phyloP scores from a whole-genome alignment of 441 rosid genomes.

The Populus trichocarpa region DNA sequence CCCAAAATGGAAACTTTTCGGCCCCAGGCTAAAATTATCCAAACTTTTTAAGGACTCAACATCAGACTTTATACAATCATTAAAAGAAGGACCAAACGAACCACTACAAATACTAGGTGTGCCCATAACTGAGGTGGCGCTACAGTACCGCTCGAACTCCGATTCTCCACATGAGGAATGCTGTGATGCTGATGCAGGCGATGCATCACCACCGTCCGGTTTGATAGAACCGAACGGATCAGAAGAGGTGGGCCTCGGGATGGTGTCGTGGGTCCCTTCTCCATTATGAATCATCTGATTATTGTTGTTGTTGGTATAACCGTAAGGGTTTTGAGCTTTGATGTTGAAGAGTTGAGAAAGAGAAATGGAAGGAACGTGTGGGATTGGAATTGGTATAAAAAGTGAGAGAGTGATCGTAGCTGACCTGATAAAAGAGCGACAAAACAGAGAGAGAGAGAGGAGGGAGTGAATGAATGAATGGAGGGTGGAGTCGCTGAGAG shows the following conservation, averaged over 20 bases:
- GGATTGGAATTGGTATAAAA: background rate
- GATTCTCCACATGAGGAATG: constrained; percentile 86
- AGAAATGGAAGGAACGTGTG: background rate
- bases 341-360: background rate
- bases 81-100: constrained; percentile 46
- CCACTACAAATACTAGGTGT: constrained; percentile 66
- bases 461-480: background rate
- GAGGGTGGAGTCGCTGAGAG: background rate
- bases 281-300: constrained; percentile 44
- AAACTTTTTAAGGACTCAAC: constrained; percentile 49
- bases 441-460: background rate
- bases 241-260: constrained; percentile 36
- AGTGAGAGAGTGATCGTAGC: background rate
- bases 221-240: constrained; percentile 37
- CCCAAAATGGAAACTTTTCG: constrained; percentile 13
- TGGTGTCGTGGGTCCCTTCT: constrained; percentile 33
- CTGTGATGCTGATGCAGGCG: constrained; percentile 58
- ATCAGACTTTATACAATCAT: constrained; percentile 59
- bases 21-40: constrained; percentile 58
- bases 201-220: constrained; percentile 34
- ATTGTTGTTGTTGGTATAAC: background rate
- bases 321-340: background rate
- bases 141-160: constrained; percentile 75
- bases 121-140: constrained; percentile 80
- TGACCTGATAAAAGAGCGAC: background rate